Evolutionary conservation across 352 stramenopile genomes (phyloP).

Genomic region (Phytophthora colocasiae): DNA sequence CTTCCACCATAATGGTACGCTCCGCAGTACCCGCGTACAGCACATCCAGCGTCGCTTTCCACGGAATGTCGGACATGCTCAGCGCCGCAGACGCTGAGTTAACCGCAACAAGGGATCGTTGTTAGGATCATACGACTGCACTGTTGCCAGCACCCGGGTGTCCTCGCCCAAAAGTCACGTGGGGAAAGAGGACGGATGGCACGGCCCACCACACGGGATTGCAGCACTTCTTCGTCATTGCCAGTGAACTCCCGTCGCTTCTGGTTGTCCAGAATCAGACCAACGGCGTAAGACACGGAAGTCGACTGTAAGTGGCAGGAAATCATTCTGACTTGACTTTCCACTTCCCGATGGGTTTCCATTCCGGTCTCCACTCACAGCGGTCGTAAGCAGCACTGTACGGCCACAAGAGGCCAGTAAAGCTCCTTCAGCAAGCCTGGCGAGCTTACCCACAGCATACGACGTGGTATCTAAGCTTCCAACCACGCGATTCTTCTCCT

Average conservation of each 20-base stretch:
- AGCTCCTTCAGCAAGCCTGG: conserved; percentile 85
- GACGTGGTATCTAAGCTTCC: conserved; percentile 60
- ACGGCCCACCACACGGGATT: conserved; percentile 96
- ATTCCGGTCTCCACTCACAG: conserved; percentile 62
- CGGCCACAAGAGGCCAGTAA: conserved; percentile 84
- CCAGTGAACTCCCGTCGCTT: conserved; percentile 90
- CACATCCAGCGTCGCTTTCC: conserved; percentile 85
- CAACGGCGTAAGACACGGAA: conserved; percentile 89
- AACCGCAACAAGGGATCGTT: conserved; percentile 91
- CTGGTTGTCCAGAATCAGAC: conserved; percentile 89
- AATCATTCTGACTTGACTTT: conserved; percentile 48
- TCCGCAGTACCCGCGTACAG: conserved; percentile 85
- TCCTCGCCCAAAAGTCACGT: conserved; percentile 94
- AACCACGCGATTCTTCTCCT: conserved; percentile 40
- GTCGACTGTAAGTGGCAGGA: conserved; percentile 94
- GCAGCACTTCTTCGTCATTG: conserved; percentile 96
- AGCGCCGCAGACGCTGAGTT: conserved; percentile 91
- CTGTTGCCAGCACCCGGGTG: conserved; percentile 94
- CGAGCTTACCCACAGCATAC: conserved; percentile 82
- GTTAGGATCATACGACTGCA: conserved; percentile 86
- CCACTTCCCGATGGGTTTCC: conserved; percentile 42
- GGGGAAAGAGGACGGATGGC: conserved; percentile 95
- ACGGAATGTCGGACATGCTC: conserved; percentile 88
- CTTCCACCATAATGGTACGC: conserved; percentile 91
- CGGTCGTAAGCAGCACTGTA: conserved; percentile 89